phyloP scores from a whole-genome alignment of 148 eudicot genomes.

The Rheum nobile region DNA sequence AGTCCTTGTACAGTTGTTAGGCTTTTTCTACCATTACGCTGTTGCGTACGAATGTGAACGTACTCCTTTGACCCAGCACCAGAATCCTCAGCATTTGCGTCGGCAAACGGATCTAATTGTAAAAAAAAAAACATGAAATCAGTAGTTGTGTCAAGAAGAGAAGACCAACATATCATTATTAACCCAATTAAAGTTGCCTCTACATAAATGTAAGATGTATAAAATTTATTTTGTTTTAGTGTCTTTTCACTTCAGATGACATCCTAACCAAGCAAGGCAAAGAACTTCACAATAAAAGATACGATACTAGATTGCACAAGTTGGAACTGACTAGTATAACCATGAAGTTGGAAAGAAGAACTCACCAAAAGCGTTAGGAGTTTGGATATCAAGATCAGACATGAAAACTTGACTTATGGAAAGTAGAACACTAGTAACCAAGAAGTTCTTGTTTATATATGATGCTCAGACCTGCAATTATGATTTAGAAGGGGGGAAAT shows the following conservation, averaged over 20 bases:
- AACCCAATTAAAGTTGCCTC: not conserved
- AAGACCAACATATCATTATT: not conserved
- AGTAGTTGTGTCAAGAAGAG: not conserved
- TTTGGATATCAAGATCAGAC: constrained; percentile 53
- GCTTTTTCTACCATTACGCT: constrained; percentile 90
- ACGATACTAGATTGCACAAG: not conserved
- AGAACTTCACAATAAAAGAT: not conserved
- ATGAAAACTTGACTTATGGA: constrained; percentile 32
- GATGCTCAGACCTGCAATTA: constrained; percentile 4
- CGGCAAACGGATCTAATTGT: constrained; percentile 78
- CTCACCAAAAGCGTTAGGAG: constrained; percentile 57
- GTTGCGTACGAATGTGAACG: constrained; percentile 85
- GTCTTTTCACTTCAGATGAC: not conserved
- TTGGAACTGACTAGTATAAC: not conserved
- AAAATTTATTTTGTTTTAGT: not conserved
- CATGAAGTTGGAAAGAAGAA: not conserved
- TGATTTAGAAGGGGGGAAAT: not conserved
- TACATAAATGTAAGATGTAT: not conserved
- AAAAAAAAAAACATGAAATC: not conserved
- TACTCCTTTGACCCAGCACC: constrained; percentile 88
- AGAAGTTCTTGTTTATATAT: constrained; percentile 2
- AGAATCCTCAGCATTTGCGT: constrained; percentile 90
- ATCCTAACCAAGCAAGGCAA: not conserved
- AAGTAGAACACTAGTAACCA: not conserved
- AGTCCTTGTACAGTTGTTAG: constrained; percentile 92